Percentiles rank a stretch among this genome's conserved stretches.
Conservation (phyloP, 2,329 filamentous ascomycete genomes). For the Onygenales sp. region DNA sequence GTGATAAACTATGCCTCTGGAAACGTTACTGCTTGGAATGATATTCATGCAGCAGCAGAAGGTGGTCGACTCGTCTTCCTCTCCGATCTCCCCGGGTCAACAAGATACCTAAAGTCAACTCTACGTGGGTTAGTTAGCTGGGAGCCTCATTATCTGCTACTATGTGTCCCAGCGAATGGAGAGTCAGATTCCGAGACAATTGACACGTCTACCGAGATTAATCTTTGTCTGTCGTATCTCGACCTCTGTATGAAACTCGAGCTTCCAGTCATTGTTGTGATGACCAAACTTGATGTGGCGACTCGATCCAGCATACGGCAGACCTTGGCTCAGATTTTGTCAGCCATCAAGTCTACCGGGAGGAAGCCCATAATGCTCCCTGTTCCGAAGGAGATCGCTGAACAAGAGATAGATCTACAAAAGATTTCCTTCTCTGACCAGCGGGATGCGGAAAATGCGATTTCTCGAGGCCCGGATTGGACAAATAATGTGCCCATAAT, state of each 20-base stretch:
- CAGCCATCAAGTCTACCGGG: slow-evolving; percentile 65
- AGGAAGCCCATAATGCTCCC: slow-evolving; percentile 63
- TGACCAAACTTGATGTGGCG: slow-evolving; percentile 86
- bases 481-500: slow-evolving; percentile 66
- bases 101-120: slow-evolving; percentile 80
- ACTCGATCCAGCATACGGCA: slow-evolving; percentile 61
- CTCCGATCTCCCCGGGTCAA: slow-evolving; percentile 84
- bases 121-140: slow-evolving; percentile 86
- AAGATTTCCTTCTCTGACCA: slow-evolving; percentile 49
- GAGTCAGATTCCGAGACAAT: slow-evolving; percentile 35
- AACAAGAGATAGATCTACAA: slow-evolving; percentile 44
- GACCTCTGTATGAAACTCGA: slow-evolving; percentile 74
- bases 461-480: slow-evolving; percentile 32
- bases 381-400: slow-evolving; percentile 34
- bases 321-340: slow-evolving; percentile 64
- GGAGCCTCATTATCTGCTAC: slow-evolving; percentile 86
- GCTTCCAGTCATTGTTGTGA: slow-evolving; percentile 67
- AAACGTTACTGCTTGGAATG: slow-evolving; percentile 86
- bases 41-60: slow-evolving; percentile 74
- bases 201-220: slow-evolving; percentile 44
- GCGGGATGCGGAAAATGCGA: slow-evolving; percentile 47
- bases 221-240: slow-evolving; percentile 70
- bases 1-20: slow-evolving; percentile 73
- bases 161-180: slow-evolving; percentile 79
- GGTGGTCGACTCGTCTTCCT: slow-evolving; percentile 74